These are phyloP conservation scores for Medicago ruthenica DNA, from an alignment of 306 rosid species.

Conservation along the genomic window DNA sequence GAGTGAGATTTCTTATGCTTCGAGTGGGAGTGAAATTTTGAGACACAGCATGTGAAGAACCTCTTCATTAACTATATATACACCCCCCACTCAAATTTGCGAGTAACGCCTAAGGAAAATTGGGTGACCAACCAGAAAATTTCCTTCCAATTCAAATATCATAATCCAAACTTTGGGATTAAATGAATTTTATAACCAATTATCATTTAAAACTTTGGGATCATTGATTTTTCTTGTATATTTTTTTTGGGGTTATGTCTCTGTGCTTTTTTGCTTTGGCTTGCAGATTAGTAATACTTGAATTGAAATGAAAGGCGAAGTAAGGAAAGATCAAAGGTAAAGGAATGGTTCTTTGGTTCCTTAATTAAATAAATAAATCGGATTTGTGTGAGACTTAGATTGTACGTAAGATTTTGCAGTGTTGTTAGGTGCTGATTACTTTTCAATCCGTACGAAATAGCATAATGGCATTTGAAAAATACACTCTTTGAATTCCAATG, in stretches of 20 bases:
- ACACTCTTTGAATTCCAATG: no score
- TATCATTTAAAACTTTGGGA: not conserved
- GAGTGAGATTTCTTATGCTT: conserved; percentile 49
- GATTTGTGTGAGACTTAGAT: conserved; percentile 51
- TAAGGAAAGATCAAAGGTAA: conserved; percentile 14
- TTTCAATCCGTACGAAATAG: conserved; percentile 17
- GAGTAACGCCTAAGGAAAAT: conserved; percentile 70
- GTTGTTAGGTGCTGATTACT: conserved; percentile 56
- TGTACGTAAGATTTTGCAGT: conserved; percentile 42
- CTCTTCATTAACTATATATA: conserved; percentile 63
- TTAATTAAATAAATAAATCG: conserved; percentile 9
- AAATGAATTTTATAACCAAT: conserved; percentile 18
- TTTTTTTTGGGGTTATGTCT: not conserved
- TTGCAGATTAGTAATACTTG: conserved; percentile 80
- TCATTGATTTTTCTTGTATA: not conserved
- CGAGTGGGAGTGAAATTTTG: conserved; percentile 46
- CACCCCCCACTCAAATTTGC: conserved; percentile 45
- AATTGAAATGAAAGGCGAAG: conserved; percentile 75
- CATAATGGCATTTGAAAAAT: not conserved
- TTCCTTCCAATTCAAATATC: conserved; percentile 39
- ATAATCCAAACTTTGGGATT: conserved; percentile 42
- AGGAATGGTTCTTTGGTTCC: conserved; percentile 40
- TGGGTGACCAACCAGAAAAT: conserved; percentile 45
- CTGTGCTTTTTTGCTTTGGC: conserved; percentile 61
- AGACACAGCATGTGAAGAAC: conserved; percentile 56